Evolutionary conservation across 495 filamentous ascomycete species (phyloP).

Genomic region (Podospora pseudoanserina): DNA sequence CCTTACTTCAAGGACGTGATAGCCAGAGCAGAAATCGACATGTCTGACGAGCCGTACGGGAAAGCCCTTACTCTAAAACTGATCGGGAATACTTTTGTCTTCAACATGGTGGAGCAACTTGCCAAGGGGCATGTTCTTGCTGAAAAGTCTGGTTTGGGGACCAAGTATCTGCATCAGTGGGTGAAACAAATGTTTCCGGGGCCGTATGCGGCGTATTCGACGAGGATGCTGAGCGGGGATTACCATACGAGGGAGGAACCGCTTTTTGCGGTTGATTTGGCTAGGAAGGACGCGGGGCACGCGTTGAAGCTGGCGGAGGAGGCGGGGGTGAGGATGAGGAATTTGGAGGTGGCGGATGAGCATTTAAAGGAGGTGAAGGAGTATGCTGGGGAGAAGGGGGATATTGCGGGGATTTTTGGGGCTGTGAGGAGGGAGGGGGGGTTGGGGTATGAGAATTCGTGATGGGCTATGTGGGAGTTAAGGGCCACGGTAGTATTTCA

Average conservation of each 20-base stretch:
- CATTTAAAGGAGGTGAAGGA: conserved; percentile 66
- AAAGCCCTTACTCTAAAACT: conserved; percentile 69
- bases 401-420: conserved; percentile 83
- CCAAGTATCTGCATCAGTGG: conserved; percentile 62
- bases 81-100: conserved; percentile 81
- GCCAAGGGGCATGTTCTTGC: conserved; percentile 73
- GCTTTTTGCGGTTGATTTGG: conserved; percentile 81
- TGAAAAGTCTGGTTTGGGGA: conserved; percentile 76
- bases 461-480: not conserved
- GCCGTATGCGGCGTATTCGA: conserved; percentile 65
- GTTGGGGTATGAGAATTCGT: conserved; percentile 60
- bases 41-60: conserved; percentile 56
- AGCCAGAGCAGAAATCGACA: conserved; percentile 66
- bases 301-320: conserved; percentile 61
- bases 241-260: conserved; percentile 64
- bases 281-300: conserved; percentile 81
- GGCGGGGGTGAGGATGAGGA: conserved; percentile 59
- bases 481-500: not conserved
- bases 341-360: conserved; percentile 61
- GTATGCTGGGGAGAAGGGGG: conserved; percentile 69
- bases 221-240: conserved; percentile 69
- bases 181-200: conserved; percentile 63
- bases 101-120: conserved; percentile 76
- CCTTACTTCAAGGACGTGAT: conserved; percentile 80
- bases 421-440: conserved; percentile 66